Evolutionary conservation across 2,329 filamentous ascomycete species (phyloP).

Genomic region (Alternaria triticimaculans): DNA sequence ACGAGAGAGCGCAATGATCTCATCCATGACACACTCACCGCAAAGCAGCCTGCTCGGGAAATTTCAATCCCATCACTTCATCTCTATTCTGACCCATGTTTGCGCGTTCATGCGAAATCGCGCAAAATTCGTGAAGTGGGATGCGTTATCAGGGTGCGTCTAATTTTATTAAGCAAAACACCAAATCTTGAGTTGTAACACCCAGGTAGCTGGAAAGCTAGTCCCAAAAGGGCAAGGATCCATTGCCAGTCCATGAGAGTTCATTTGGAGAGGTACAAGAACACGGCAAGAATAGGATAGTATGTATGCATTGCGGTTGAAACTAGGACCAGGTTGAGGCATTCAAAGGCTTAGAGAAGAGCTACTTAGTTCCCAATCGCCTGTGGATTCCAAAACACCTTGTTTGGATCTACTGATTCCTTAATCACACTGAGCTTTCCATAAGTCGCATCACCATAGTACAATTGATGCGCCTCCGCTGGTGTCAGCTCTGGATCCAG

Average conservation of each 20-base stretch:
- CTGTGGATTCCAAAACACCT: constrained; percentile 12
- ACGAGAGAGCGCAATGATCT: neutral
- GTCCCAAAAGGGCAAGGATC: no score
- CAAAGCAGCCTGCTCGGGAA: constrained; percentile 17
- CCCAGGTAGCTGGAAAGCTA: no score
- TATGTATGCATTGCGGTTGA: neutral
- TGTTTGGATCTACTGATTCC: neutral
- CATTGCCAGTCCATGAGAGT: no score
- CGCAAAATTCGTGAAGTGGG: constrained; percentile 11
- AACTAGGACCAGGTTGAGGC: neutral
- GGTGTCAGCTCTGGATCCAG: constrained; percentile 8
- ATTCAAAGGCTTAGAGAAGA: neutral
- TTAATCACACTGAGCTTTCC: constrained; percentile 2
- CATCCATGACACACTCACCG: constrained; percentile 16
- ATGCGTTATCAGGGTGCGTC: constrained; percentile 16
- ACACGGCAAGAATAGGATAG: neutral
- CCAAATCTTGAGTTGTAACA: no score
- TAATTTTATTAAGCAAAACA: no score
- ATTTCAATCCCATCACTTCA: constrained; percentile 28
- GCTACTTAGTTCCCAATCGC: neutral
- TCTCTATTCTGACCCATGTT: constrained; percentile 21
- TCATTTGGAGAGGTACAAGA: no score
- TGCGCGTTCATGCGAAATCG: neutral
- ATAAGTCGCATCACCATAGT: constrained; percentile 4
- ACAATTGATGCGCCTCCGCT: constrained; percentile 2